Evolutionary conservation across 176 grass and related monocot species (phyloP).

Genomic region (Oryza glumipatula): DNA sequence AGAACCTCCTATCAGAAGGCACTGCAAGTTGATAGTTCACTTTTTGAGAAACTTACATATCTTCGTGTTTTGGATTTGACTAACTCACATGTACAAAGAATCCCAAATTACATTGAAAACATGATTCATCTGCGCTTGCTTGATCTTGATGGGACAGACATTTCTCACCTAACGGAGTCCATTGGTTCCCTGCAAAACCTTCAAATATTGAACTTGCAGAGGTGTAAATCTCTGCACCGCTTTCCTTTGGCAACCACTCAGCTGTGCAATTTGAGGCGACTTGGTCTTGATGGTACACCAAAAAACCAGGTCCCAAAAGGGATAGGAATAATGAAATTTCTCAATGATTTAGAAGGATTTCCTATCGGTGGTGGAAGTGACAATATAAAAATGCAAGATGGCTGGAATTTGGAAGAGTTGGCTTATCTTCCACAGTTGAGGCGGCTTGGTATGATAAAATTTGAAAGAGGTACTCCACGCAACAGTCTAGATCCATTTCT

Average conservation of each 20-base stretch:
- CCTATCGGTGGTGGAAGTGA: not conserved
- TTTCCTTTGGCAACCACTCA: not conserved
- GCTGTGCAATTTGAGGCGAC: conserved; percentile 21
- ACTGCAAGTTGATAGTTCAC: not conserved
- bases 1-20: not conserved
- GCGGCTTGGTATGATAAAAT: not conserved
- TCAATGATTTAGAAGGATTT: conserved; percentile 31
- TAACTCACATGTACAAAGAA: not conserved
- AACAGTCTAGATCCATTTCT: too few species aligned
- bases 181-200: not conserved
- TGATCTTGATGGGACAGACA: not conserved
- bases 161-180: not conserved
- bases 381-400: not conserved
- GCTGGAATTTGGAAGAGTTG: conserved; percentile 5
- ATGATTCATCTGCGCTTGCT: not conserved
- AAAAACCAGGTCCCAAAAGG: conserved; percentile 39
- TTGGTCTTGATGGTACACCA: not conserved
- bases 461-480: not conserved
- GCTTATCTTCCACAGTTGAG: not conserved
- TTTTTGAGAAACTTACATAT: not conserved
- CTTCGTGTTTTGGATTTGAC: not conserved
- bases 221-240: not conserved
- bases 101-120: not conserved
- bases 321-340: not conserved
- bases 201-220: conserved; percentile 2